Percentiles rank a stretch among this genome's conserved stretches.
Conservation (phyloP, 805 yeast species). For the Cyberlindnera americana region DNA sequence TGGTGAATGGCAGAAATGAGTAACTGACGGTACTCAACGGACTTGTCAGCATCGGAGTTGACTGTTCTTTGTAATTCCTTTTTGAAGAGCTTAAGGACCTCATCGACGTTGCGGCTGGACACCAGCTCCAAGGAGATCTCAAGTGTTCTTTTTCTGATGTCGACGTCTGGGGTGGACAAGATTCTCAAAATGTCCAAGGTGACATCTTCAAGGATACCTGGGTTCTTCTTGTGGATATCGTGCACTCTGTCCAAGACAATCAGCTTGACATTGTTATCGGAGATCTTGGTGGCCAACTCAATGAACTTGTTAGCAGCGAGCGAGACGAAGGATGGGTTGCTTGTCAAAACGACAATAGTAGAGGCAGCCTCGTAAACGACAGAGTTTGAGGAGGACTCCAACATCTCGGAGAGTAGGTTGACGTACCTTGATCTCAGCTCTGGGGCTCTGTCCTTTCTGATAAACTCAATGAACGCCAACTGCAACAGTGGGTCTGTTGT, state of each 20-base stretch:
- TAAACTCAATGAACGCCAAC: slow-evolving; percentile 86
- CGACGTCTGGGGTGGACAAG: slow-evolving; percentile 83
- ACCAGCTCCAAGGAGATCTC: slow-evolving; percentile 78
- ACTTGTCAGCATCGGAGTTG: slow-evolving; percentile 66
- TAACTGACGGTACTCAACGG: slow-evolving; percentile 82
- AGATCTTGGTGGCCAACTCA: slow-evolving; percentile 83
- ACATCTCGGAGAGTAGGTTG: slow-evolving; percentile 64
- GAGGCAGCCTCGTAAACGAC: slow-evolving; percentile 92
- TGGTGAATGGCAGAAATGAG: slow-evolving; percentile 85
- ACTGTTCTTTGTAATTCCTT: slow-evolving; percentile 82
- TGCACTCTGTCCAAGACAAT: slow-evolving; percentile 85
- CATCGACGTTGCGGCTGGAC: slow-evolving; percentile 87
- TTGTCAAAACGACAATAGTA: slow-evolving; percentile 61
- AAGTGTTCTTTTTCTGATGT: slow-evolving; percentile 85
- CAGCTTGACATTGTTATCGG: slow-evolving; percentile 93
- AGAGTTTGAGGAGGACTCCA: slow-evolving; percentile 62
- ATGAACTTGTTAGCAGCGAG: slow-evolving; percentile 84
- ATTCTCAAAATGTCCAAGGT: slow-evolving; percentile 84
- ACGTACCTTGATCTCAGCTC: slow-evolving; percentile 69
- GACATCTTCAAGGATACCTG: slow-evolving; percentile 80
- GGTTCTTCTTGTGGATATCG: slow-evolving; percentile 67
- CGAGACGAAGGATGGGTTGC: slow-evolving; percentile 61
- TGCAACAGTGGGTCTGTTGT: slow-evolving; percentile 80
- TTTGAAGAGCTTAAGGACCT: slow-evolving; percentile 85
- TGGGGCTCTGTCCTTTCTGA: slow-evolving; percentile 71